A percentile compares a stretch with the other conserved stretches of the same genome.
Conservation (phyloP, 148 eudicot species). For the Persicaria maculosa region DNA sequence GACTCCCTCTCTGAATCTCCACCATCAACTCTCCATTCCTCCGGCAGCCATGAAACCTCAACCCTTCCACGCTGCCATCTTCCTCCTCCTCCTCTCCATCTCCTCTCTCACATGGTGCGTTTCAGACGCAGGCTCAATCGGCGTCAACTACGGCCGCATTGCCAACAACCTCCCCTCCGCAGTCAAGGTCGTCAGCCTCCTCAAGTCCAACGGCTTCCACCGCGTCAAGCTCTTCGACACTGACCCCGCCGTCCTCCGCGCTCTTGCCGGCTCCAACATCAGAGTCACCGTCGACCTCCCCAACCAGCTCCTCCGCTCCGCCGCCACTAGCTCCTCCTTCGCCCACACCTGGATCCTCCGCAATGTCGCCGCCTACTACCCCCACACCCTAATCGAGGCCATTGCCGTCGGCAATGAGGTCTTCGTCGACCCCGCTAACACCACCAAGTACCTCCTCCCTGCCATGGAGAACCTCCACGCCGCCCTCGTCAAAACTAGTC, state of each 20-base stretch:
- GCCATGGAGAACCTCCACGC: slow-evolving; percentile 66
- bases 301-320: slow-evolving; percentile 55
- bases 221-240: slow-evolving; percentile 83
- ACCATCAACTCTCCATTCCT: neutral
- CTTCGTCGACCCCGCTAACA: slow-evolving; percentile 62
- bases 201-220: slow-evolving; percentile 41
- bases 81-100: slow-evolving; percentile 16
- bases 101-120: slow-evolving; percentile 21
- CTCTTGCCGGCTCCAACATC: slow-evolving; percentile 47
- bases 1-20: neutral
- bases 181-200: slow-evolving; percentile 42
- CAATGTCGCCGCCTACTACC: slow-evolving; percentile 55
- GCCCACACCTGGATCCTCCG: slow-evolving; percentile 56
- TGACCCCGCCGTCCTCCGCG: slow-evolving; percentile 66
- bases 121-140: slow-evolving; percentile 58
- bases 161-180: slow-evolving; percentile 89
- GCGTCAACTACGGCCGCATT: slow-evolving; percentile 83
- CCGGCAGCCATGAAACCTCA: neutral
- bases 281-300: slow-evolving; percentile 70
- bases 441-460: slow-evolving; percentile 49
- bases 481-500: slow-evolving; percentile 36
- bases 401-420: slow-evolving; percentile 91
- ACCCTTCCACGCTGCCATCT: neutral
- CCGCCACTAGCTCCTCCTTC: slow-evolving; percentile 42
- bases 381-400: slow-evolving; percentile 59